Base-by-base conservation (phyloP, 768 basidiomycete genomes). In the Suillus ampliporus region DNA sequence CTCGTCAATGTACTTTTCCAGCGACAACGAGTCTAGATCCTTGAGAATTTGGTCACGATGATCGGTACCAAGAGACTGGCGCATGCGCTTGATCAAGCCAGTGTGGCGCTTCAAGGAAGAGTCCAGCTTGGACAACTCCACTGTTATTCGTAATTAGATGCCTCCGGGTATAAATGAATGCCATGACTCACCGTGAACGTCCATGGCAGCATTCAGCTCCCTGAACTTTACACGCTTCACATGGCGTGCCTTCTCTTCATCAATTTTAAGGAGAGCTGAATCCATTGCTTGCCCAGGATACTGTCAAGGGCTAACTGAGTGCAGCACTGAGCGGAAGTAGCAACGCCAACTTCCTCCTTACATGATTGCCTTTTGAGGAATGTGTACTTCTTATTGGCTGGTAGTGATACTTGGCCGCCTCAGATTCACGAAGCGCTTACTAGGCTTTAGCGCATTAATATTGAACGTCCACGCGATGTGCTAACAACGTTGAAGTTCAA, bases 1-100 rank as follows among this genome's bases (percentile, higher is more conserved):
- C 77, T 99, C 97, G 71, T 97, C 96, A 53, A 96, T 83, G 73
- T 99, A 99, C 77, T 97, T 99, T 79, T 95, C 95, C 61, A 99
- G 82, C 2, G 94, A 89, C 60, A 99, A 83, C 0, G 90, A 84
- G 65, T 95, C 90, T 66, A 97, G 88, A 70, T 99, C 97, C 76
- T 95, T 98, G 67, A 97, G 78, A 63, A 97, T 88, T 69, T 93
- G 89, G 68, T 95, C 94, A 52, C 83, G 85, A 72, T 94, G 90
- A 68, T 95, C 93, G 43, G 83, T 72, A 17, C 90, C 91, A 70
- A 99, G 83, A 19, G 94, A 92, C 71, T 91, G 93, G 51, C 91
- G 88, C 69, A 98, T 90, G 50, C 92, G 90, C 76, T 97, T 99
- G 67, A 97, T 95, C 65, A 99, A 85, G 7, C 95, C 93, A 2